These are phyloP conservation scores for Psidium guajava DNA, from an alignment of 345 rosid genomes.

Conservation along the genomic window DNA sequence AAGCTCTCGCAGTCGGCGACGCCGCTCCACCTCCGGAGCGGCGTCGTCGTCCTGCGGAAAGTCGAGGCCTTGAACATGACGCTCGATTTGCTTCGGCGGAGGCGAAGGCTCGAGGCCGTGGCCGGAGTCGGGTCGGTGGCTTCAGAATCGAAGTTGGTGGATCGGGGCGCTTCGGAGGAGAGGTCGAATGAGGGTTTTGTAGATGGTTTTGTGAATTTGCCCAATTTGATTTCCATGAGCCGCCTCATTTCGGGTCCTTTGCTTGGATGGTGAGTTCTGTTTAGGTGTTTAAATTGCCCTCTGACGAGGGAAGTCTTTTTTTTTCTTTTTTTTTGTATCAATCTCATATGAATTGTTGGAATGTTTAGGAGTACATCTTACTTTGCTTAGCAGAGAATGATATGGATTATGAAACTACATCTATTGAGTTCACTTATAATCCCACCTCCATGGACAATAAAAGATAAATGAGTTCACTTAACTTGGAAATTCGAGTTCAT, in stretches of 20 bases:
- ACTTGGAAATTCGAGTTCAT: not conserved
- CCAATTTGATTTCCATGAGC: constrained; percentile 64
- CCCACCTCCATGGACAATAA: not conserved
- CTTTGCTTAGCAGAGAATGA: not conserved
- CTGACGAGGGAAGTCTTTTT: not conserved
- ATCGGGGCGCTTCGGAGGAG: constrained; percentile 8
- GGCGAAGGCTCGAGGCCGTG: constrained; percentile 12
- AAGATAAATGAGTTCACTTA: not conserved
- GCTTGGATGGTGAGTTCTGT: constrained; percentile 55
- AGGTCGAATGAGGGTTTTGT: constrained; percentile 12
- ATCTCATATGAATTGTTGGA: not conserved
- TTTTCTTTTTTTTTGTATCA: not conserved
- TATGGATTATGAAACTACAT: not conserved
- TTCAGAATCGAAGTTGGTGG: constrained; percentile 1
- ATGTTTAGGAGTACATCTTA: not conserved
- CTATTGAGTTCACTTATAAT: not conserved
- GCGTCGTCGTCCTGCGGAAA: constrained; percentile 33
- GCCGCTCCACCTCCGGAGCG: constrained; percentile 49
- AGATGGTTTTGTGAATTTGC: constrained; percentile 61
- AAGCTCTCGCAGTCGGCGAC: constrained; percentile 78
- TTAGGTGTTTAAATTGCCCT: not conserved
- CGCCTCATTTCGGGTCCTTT: constrained; percentile 83
- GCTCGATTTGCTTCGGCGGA: constrained; percentile 30
- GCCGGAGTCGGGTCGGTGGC: constrained; percentile 9
- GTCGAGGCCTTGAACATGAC: constrained; percentile 41